Base-by-base conservation (phyloP, 2,329 filamentous ascomycete genomes). In the Neonectria hederae region DNA sequence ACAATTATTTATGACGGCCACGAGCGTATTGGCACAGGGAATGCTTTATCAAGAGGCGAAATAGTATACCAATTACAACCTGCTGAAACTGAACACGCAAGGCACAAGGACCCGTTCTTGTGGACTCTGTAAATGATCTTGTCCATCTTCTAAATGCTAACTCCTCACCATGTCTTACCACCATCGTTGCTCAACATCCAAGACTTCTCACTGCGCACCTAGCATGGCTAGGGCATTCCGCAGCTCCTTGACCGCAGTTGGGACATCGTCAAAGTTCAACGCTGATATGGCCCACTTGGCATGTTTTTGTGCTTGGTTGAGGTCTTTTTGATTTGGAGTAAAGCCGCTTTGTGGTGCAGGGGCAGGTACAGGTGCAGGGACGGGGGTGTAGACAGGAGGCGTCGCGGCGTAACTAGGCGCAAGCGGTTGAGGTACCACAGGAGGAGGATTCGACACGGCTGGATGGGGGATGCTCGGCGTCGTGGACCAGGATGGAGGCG, bases 271-370 rank as follows among this genome's bases (percentile, higher is more conserved):
- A 78, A 99, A 99, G 73, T 97, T 97, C 52, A 99, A 81, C 0
- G 96, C 96, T 11, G 94, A 97, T 45, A 98, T 97, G 0, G 96
- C 96, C 93, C 93, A 99, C 74, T 93, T 94, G 2, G 95, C 94
- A 81, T 98, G 96, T 77, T 98, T 99, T 77, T 97, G 94, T 5
- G 96, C 95, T 72, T 90, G 87, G 38, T 88, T 83, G 38, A 97
- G 90, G 67, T 97, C 93, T 32, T 79, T 75, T 8, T 76, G 75
- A 51, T 74, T 72, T 14, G 68, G 69, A 2, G 70, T 58, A 19
- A 65, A 63, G 5, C 60, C 49, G 24, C 61, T 46, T 17, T 48
- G 30, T 19, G 63, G 62, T 28, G 58, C 61, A 5, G 68, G 63
- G 3, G 56, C 32, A n/a, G 63, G 60, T 26, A 59, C 63, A 4